phyloP scores from a whole-genome alignment of 1,284 basidiomycete genomes.

The Leccinum griseonigrum region DNA sequence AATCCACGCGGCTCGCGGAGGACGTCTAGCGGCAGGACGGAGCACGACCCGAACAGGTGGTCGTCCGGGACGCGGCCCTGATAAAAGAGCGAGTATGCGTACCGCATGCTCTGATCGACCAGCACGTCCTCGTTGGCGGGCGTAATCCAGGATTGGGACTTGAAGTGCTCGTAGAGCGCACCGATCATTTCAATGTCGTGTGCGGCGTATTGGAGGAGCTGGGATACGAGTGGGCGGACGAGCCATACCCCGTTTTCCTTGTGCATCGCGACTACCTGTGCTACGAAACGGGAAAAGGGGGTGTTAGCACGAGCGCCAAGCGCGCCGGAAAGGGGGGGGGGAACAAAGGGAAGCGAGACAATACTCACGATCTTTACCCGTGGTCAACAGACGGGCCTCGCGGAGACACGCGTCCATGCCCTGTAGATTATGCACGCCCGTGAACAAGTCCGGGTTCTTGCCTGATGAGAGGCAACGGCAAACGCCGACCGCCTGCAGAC shows the following conservation, averaged over 20 bases:
- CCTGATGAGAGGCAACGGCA: slow-evolving; percentile 27
- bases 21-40: slow-evolving; percentile 28
- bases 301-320: neutral
- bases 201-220: slow-evolving; percentile 40
- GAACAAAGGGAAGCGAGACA: neutral
- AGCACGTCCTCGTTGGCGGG: slow-evolving; percentile 9
- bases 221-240: slow-evolving; percentile 33
- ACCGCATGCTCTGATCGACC: slow-evolving; percentile 29
- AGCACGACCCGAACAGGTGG: slow-evolving; percentile 25
- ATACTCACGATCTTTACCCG: slow-evolving; percentile 30
- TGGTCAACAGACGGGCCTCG: slow-evolving; percentile 17
- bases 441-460: slow-evolving; percentile 27
- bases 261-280: slow-evolving; percentile 39
- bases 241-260: slow-evolving; percentile 36
- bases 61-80: slow-evolving; percentile 27
- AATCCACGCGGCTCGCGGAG: slow-evolving; percentile 26
- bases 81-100: slow-evolving; percentile 26
- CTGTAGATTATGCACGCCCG: slow-evolving; percentile 32
- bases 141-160: slow-evolving; percentile 32
- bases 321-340: neutral
- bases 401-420: slow-evolving; percentile 30
- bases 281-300: slow-evolving; percentile 19
- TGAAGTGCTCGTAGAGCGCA: slow-evolving; percentile 37
- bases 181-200: slow-evolving; percentile 42
- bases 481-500: slow-evolving; percentile 29